A percentile compares a stretch with the other conserved stretches of the same genome.
Conservation (phyloP, 2,329 filamentous ascomycete genomes). For the Talaromyces albobiverticillius region DNA sequence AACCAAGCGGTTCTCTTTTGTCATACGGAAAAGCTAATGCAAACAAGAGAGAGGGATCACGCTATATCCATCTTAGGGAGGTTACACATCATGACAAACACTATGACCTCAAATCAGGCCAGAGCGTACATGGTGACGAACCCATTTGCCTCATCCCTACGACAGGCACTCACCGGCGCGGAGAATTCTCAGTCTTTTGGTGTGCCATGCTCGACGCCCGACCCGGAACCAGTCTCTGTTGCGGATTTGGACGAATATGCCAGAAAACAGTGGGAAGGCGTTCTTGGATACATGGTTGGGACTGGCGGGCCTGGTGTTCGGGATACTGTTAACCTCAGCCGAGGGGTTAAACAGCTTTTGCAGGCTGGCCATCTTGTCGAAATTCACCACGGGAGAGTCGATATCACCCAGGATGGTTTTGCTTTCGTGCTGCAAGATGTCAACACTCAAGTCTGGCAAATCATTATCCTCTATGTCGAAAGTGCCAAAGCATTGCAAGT, state of each 20-base stretch:
- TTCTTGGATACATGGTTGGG: constrained; percentile 88
- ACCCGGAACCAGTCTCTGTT: constrained; percentile 63
- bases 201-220: constrained; percentile 68
- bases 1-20: not conserved
- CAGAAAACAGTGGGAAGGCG: constrained; percentile 88
- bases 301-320: constrained; percentile 48
- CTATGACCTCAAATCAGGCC: constrained; percentile 57
- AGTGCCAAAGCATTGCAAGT: constrained; percentile 72
- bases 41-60: constrained; percentile 70
- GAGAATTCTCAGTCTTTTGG: constrained; percentile 87
- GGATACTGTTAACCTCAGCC: constrained; percentile 56
- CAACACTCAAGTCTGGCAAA: constrained; percentile 95
- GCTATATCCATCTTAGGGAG: constrained; percentile 76
- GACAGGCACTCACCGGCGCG: constrained; percentile 81
- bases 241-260: constrained; percentile 80
- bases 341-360: constrained; percentile 80
- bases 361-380: constrained; percentile 79
- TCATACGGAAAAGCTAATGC: not conserved
- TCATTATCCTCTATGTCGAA: constrained; percentile 89
- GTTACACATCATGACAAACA: constrained; percentile 79
- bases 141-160: constrained; percentile 79
- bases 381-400: constrained; percentile 52
- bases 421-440: constrained; percentile 92
- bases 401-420: constrained; percentile 90
- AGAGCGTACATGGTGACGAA: constrained; percentile 73